Conservation (phyloP, 495 filamentous ascomycete genomes). For the Rhizodiscina lignyota region DNA sequence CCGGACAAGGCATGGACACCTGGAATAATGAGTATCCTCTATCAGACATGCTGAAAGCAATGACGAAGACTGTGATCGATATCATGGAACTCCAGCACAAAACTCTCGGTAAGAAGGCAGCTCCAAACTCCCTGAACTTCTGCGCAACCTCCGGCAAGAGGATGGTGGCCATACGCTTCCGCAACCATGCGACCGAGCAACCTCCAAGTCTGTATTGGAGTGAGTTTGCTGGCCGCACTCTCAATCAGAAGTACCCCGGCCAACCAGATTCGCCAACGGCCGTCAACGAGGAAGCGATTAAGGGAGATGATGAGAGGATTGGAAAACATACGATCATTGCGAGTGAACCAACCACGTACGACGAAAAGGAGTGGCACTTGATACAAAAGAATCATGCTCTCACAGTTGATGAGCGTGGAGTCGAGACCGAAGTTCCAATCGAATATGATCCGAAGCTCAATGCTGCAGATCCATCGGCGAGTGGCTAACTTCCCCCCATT, state of each 20-base stretch:
- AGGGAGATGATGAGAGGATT: slow-evolving; percentile 18
- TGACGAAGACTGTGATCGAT: slow-evolving; percentile 23
- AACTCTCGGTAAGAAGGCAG: slow-evolving; percentile 17
- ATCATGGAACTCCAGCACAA: slow-evolving; percentile 26
- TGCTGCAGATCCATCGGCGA: slow-evolving; percentile 11
- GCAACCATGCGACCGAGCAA: slow-evolving; percentile 29
- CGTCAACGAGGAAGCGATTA: slow-evolving; percentile 14
- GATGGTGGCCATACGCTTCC: slow-evolving; percentile 27
- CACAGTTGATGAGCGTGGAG: slow-evolving; percentile 13
- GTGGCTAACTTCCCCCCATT: too few relatives aligned
- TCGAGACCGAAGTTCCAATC: slow-evolving; percentile 11
- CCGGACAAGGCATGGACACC: slow-evolving; percentile 9
- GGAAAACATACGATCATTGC: slow-evolving; percentile 32
- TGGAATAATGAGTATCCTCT: slow-evolving; percentile 25
- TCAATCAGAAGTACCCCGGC: slow-evolving; percentile 31
- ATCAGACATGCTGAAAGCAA: slow-evolving; percentile 22
- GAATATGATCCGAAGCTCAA: slow-evolving; percentile 10
- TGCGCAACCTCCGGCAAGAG: slow-evolving; percentile 15
- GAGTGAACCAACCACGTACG: slow-evolving; percentile 33
- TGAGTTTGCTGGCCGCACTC: slow-evolving; percentile 27
- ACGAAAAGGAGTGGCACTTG: slow-evolving; percentile 28
- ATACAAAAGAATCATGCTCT: slow-evolving; percentile 25
- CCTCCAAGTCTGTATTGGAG: slow-evolving; percentile 31
- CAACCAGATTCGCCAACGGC: slow-evolving; percentile 22
- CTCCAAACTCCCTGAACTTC: slow-evolving; percentile 12